Base-by-base conservation (phyloP, 2,329 filamentous ascomycete species). In the Lecanicillium sp. region DNA sequence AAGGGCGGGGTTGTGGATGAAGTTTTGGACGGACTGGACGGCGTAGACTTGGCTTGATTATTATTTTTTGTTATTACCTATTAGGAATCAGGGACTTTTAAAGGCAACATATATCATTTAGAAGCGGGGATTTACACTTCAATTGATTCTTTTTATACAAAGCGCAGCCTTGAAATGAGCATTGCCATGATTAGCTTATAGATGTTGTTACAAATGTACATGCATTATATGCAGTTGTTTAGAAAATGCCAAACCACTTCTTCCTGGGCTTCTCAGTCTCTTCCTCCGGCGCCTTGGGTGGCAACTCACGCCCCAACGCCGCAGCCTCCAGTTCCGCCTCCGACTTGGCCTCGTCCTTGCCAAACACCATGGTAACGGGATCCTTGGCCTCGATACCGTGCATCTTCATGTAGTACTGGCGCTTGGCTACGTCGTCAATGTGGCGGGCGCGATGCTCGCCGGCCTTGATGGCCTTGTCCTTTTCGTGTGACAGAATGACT, bases 211-310 rank as follows among this genome's bases (percentile, higher is more conserved):
- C 22, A 25, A 25, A 7, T 25, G 22, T 25, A 25, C 22, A 25
- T 11, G 22, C 11, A 11, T 6, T 25, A 29, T n/a, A 29, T 29
- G 27, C 27, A 29, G 27, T n/a, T n/a, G n/a, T n/a, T 60, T 57
- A 88, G 72, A 87, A 94, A 53, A 94, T 82, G 12, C 87, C 87
- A 51, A 92, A 67, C 77, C 83, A 89, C 68, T 85, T 89, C 75
- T 88, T 89, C 41, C 78, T 62, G 39, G 50, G 49, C 39, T 52
- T 54, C 37, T 53, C 44, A 31, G 49, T 50, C 40, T 49, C 52
- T 43, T 51, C 56, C 25, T 43, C 47, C 30, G 51, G 48, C 9
- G 44, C 29, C 44, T 51, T 48, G 29, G 43, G 45, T 11, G 54
- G 46, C 18, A 62, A 46, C 43, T 66, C 63, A 22, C 50, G 52